Conservation (phyloP, 2,329 filamentous ascomycete genomes). For the Calonectria fujianensis region DNA sequence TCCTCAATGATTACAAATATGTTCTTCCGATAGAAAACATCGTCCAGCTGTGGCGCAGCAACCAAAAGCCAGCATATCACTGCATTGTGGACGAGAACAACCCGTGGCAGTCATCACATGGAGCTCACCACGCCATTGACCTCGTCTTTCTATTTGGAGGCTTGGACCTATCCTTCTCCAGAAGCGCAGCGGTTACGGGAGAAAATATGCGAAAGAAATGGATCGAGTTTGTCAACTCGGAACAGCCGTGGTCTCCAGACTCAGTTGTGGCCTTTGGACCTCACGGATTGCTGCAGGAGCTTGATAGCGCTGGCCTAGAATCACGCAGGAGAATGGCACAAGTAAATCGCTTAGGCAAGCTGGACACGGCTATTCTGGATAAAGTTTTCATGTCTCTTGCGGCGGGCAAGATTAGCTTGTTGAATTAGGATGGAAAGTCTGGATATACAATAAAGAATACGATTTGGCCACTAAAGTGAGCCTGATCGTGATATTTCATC, state of each 20-base stretch:
- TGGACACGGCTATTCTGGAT: background rate
- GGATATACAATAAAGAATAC: background rate
- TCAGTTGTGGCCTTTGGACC: slow-evolving; percentile 61
- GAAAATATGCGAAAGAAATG: slow-evolving; percentile 62
- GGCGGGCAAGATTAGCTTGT: slow-evolving; percentile 21
- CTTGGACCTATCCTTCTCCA: slow-evolving; percentile 61
- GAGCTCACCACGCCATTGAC: slow-evolving; percentile 68
- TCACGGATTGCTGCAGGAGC: slow-evolving; percentile 59
- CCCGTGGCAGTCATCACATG: slow-evolving; percentile 66
- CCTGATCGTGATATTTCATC: background rate
- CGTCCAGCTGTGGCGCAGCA: slow-evolving; percentile 40
- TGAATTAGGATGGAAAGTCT: slow-evolving; percentile 10
- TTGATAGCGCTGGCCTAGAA: slow-evolving; percentile 58
- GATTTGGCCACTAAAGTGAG: background rate
- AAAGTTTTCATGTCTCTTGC: slow-evolving; percentile 22
- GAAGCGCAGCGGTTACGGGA: slow-evolving; percentile 58
- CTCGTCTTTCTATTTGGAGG: slow-evolving; percentile 66
- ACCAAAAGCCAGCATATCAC: slow-evolving; percentile 59
- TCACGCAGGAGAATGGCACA: slow-evolving; percentile 31
- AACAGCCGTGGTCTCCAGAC: slow-evolving; percentile 60
- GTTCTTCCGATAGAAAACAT: slow-evolving; percentile 54
- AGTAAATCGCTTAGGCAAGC: background rate
- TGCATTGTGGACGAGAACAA: slow-evolving; percentile 67
- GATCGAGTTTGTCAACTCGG: slow-evolving; percentile 62
- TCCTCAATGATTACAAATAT: slow-evolving; percentile 59